Base-by-base conservation (phyloP, 1,284 basidiomycete genomes). In the Puccinia triticina region DNA sequence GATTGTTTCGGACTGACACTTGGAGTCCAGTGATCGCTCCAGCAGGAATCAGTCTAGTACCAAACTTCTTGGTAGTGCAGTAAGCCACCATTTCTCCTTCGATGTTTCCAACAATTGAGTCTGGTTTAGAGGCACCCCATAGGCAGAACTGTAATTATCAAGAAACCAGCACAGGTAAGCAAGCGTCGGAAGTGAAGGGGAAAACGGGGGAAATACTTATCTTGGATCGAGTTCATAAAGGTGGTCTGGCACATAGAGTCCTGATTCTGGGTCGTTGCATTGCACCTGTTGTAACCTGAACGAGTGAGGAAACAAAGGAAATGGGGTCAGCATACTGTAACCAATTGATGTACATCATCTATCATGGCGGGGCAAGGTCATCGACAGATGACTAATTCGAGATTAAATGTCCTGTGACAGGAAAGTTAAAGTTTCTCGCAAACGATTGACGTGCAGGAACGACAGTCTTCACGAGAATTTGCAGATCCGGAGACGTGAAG, bases 251-350 rank as follows among this genome's bases (percentile, higher is more conserved):
- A 93, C 73, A 89, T 83, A 0, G 92, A 92, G 2, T 89, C 71
- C 80, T 89, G 89, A 84, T 89, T 89, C 86, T 91, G 88, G 10
- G 92, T 93, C 7, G 91, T 92, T 2, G 90, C 89, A 88, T 93
- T 92, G 87, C 92, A 93, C 4, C 87, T 84, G 87, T 92, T 93
- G 89, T 90, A 92, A 10, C 92, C 92, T 79, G 53, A 48, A 57
- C 10, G 61, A 43, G 23, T 55, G 37, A 48, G 37, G 26, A 14
- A 23, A 72, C 34, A 40, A 34, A 32, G 37, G 4, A n/a, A n/a
- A n/a, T 21, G 26, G 34, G 34, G 48, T 74, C 43, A 74, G 53
- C 23, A 46, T 37, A 10, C 32, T 32, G 14, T 53, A 46, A 11
- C 55, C 50, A 50, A 32, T 43, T 48, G 4, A 37, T 4, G 32